phyloP scores from a whole-genome alignment of 495 filamentous ascomycete genomes.

The Podospora tetraspora region DNA sequence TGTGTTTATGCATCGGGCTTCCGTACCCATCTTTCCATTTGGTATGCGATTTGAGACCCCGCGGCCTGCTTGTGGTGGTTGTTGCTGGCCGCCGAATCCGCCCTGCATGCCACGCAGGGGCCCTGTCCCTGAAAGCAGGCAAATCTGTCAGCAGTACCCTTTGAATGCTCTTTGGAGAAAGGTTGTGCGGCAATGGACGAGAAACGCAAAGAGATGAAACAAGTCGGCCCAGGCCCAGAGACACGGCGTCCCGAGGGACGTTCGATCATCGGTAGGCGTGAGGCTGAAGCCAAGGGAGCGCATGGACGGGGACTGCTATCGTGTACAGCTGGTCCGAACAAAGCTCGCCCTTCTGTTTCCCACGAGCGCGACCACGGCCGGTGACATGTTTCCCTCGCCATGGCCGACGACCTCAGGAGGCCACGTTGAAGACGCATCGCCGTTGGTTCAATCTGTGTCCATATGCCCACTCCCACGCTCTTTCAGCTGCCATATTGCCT shows the following conservation, averaged over 20 bases:
- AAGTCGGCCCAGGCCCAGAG: background rate
- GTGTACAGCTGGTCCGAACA: background rate
- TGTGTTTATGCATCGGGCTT: background rate
- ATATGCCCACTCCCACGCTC: background rate
- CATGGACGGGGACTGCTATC: background rate
- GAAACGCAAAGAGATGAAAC: background rate
- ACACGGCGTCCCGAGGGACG: background rate
- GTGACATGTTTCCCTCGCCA: background rate
- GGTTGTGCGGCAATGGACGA: background rate
- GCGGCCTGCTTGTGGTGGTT: constrained; percentile 56
- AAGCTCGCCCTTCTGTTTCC: background rate
- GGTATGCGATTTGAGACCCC: constrained; percentile 65
- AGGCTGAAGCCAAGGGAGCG: background rate
- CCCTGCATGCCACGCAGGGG: constrained; percentile 63
- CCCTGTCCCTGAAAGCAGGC: constrained; percentile 50
- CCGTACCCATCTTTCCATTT: constrained; percentile 70
- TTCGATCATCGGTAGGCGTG: background rate
- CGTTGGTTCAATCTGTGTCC: background rate
- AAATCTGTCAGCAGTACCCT: constrained; percentile 18
- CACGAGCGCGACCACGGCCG: background rate
- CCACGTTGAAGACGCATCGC: background rate
- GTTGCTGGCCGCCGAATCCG: constrained; percentile 60
- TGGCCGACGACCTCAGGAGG: background rate
- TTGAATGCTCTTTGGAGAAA: background rate
- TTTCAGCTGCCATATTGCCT: background rate